Evolutionary conservation across 768 basidiomycete genomes (phyloP), one percentile per base, ranked within the genome.

Genomic region (Lentinus tigrinus): DNA sequence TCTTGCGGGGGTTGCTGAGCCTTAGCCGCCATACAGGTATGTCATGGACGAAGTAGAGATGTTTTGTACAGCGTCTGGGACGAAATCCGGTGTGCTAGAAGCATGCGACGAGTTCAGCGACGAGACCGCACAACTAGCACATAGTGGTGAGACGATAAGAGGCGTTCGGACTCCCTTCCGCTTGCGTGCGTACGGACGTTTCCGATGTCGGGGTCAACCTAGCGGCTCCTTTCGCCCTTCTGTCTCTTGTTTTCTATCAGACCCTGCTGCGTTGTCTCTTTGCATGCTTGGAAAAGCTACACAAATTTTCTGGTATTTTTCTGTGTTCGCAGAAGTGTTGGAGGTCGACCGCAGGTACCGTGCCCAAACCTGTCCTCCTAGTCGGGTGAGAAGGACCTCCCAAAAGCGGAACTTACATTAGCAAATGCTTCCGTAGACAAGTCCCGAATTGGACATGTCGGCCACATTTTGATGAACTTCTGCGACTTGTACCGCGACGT

Each of bases 21-120:
- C 49, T 67, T 72, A 49, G 68, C 51, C 16, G 71, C 57, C 72
- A 73, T 73, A 19, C 28, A 17, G 42, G 56, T 13, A 26, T 19
- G 31, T 31, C 31, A 23, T 53, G 51, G 47, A 44, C 55, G 54
- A 52, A 46, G 11, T 23, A 46, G 46, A 52, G 53, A 51, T 39
- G 44, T 28, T 11, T 6, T 31, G 31, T 11, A 31, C 31, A 31
- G 31, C 11, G 6, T 31, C 31, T n/a, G 11, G 31, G 7, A 31
- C 31, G 11, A 31, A 31, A 7, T 6, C 11, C 31, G 31, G 11
- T 11, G 31, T 31, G 31, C 31, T 31, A 11, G 31, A 31, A 7
- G 31, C 31, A 31, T 31, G 31, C 31, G 31, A 31, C 31, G 31
- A 31, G n/a, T 37, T n/a, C 31, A 4, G 13, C 16, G 50, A 8